Evolutionary conservation across 2,329 filamentous ascomycete genomes (phyloP), one percentile per base, ranked within the genome.

Genomic region (Aspergillus flavus): DNA sequence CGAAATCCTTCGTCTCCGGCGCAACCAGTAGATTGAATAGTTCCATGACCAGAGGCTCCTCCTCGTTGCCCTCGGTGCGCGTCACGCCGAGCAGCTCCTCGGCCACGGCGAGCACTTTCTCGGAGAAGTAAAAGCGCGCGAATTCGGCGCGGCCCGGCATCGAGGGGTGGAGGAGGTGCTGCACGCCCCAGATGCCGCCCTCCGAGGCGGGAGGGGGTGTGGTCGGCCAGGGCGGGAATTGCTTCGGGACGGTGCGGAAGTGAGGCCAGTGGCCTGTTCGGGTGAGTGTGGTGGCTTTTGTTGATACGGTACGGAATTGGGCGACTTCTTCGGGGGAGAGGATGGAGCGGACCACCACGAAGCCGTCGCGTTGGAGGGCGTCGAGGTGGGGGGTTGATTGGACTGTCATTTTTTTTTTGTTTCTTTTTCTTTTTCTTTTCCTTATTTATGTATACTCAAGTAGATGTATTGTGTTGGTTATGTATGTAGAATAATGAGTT

Each of bases 181-280:
- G 93, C 3, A 96, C 90, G 66, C 92, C 93, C 93, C 93, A 96
- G 77, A 96, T 96, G 23, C 92, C 92, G 58, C 83, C 79, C 57
- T 81, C 76, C 0, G 74, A 74, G 43, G 77, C 76, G 1, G 80
- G 78, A 0, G 82, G 80, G 1, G 83, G 80, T 57, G 83, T 81
- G n/a, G 82, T 82, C 5, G 85, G 82, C 93, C 93, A 96, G 0
- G 93, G 93, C 0, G 93, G 93, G 80, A 96, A 97, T 78, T 96
- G 93, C 78, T 96, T 96, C 59, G 91, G 91, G 2, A 95, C 86
- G 0, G 91, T 94, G 67, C 93, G 90, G 72, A 96, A 88, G 78
- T 91, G 85, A 3, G 91, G 91, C 93, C 93, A 97, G 66, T 83
- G 73, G 43, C 92, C 92, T n/a, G 81, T 70, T 66, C 91, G 87